Evolutionary conservation across 2,329 filamentous ascomycete species (phyloP), one percentile per base, ranked within the genome.

Genomic region (Sporothrix variecibatus): DNA sequence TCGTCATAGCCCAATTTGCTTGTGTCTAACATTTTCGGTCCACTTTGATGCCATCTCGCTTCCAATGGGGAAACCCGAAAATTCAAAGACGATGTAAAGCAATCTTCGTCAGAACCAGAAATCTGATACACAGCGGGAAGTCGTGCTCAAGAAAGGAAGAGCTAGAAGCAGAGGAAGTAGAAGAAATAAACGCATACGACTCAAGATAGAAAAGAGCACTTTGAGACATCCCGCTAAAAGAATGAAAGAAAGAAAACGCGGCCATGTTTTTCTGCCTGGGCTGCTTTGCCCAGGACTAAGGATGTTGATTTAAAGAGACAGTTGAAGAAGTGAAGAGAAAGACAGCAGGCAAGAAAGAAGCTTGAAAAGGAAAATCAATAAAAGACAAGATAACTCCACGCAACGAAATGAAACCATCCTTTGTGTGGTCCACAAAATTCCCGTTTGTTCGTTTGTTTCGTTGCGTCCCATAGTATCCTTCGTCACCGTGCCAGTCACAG

Each of bases 401-500:
- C 62, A 67, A 67, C 62, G 62, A 43, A 26, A 56, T 34, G 17
- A 71, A 43, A 38, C 20, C 68, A 26, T 53, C n/a, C n/a, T 58
- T 34, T 49, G 43, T 71, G 68, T 71, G 68, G 2, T 71, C 68
- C 68, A 71, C 51, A 69, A 43, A 69, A 58, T 43, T 62, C 34
- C 51, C 23, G 43, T 43, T 49, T 43, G 62, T 67, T 26, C 62
- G 38, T 43, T 64, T 43, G 9, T 43, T 46, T 43, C 62, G 62
- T 46, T 67, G 62, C 62, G 38, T 46, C 62, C 62, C 62, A 46
- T 67, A 56, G 20, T 17, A 49, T 49, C 23, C 60, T 15, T 67
- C 15, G 23, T 65, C 62, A 38, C 62, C 62, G 38, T 6, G 62
- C 62, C 62, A 67, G 62, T 60, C 60, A 40, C 46, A 71, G 20